phyloP scores from a whole-genome alignment of 306 rosid genomes.

The Vachellia pachyceras region DNA sequence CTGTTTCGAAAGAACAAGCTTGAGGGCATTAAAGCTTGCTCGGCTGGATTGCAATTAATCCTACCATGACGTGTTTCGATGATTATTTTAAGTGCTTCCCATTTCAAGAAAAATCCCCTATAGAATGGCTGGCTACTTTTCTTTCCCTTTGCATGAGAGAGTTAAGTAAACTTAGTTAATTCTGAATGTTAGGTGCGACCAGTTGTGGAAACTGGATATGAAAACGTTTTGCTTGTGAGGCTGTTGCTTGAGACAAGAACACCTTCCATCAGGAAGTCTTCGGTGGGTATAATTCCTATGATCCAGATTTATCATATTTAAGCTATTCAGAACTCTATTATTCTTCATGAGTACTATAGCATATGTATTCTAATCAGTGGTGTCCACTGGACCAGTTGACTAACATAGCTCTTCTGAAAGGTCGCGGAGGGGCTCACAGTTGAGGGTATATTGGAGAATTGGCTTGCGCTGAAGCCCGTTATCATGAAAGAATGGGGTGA shows the following conservation, averaged over 20 bases:
- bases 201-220: constrained; percentile 97
- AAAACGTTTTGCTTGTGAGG: constrained; percentile 84
- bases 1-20: neutral
- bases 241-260: constrained; percentile 75
- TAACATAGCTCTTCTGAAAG: constrained; percentile 58
- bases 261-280: constrained; percentile 71
- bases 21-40: neutral
- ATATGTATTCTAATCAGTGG: constrained; percentile 24
- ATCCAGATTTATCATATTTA: constrained; percentile 14
- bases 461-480: constrained; percentile 73
- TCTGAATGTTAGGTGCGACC: constrained; percentile 82
- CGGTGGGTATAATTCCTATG: constrained; percentile 58
- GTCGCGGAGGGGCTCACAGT: constrained; percentile 78
- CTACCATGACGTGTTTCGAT: neutral
- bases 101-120: constrained; percentile 14
- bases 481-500: constrained; percentile 82
- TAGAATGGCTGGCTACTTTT: constrained; percentile 22
- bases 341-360: constrained; percentile 14
- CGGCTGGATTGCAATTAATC: neutral
- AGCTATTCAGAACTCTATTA: constrained; percentile 9
- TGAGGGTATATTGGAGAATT: constrained; percentile 78
- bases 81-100: neutral
- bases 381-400: constrained; percentile 24
- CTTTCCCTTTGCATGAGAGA: neutral
- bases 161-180: constrained; percentile 30